Evolutionary conservation across 2,329 filamentous ascomycete genomes (phyloP).

Genomic region (Penicillium occitanis): DNA sequence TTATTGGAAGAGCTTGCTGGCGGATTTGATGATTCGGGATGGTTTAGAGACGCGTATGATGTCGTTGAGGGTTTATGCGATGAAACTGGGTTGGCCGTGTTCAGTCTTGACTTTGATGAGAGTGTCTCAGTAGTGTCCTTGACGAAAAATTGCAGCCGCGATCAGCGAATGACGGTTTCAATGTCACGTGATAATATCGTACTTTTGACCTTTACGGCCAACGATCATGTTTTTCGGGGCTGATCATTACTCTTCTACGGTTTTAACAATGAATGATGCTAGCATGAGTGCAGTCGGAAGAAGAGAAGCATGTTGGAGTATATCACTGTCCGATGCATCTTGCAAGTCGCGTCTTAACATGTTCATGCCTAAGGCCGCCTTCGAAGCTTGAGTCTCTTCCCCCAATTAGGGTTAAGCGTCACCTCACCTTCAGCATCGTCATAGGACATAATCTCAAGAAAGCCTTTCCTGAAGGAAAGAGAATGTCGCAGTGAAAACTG

Average conservation of each 20-base stretch:
- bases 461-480: background rate
- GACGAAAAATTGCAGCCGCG: conserved; percentile 17
- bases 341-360: background rate
- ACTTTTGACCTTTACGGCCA: no score
- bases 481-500: background rate
- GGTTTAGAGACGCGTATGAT: conserved; percentile 8
- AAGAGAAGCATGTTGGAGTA: background rate
- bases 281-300: background rate
- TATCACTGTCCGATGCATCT: background rate
- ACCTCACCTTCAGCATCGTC: no score
- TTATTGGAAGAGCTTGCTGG: background rate
- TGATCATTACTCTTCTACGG: background rate
- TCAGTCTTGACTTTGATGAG: background rate
- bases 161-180: conserved; percentile 18
- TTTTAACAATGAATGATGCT: no score
- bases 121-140: background rate
- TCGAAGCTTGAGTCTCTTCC: background rate
- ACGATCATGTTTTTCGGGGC: background rate
- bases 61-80: conserved; percentile 3
- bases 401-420: background rate
- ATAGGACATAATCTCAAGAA: background rate
- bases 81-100: background rate
- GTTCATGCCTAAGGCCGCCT: background rate
- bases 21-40: background rate
- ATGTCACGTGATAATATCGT: conserved; percentile 11